These are phyloP conservation scores for Starmerella bombicola DNA, from an alignment of 805 yeast species.

Conservation along the genomic window DNA sequence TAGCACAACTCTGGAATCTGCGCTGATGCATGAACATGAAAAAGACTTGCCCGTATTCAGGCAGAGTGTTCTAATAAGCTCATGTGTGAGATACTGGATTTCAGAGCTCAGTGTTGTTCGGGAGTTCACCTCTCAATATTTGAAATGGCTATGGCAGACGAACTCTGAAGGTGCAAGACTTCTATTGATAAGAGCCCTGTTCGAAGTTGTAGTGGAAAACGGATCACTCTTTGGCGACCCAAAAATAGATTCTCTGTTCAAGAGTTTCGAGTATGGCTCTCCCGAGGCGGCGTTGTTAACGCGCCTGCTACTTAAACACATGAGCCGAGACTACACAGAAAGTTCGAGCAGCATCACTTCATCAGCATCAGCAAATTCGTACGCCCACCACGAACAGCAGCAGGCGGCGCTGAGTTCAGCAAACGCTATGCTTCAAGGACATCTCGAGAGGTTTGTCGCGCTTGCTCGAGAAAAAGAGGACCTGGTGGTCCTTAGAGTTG, in stretches of 20 bases:
- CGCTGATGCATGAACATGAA: not conserved
- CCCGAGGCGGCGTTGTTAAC: slow-evolving; percentile 1
- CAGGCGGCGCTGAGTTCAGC: not conserved
- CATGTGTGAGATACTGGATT: slow-evolving; percentile 5
- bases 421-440: slow-evolving; percentile 6
- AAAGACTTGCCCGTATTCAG: not conserved
- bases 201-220: not conserved
- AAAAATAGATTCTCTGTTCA: not conserved
- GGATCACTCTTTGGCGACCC: slow-evolving; percentile 1
- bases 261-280: not conserved
- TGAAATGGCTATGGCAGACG: not conserved
- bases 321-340: not conserved
- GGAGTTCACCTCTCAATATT: not conserved
- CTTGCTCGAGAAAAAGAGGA: slow-evolving; percentile 5
- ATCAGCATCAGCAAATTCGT: not conserved
- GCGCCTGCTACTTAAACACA: not conserved
- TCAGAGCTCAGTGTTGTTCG: not conserved
- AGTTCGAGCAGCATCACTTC: not conserved
- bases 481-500: slow-evolving; percentile 8
- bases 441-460: slow-evolving; percentile 6
- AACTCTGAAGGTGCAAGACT: not conserved
- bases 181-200: not conserved
- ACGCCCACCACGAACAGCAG: not conserved
- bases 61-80: slow-evolving; percentile 3
- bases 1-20: not conserved